A percentile compares a stretch with the other conserved stretches of the same genome.
These are phyloP conservation scores for Quercus cerris DNA, from an alignment of 306 rosid genomes.

Conservation along the genomic window DNA sequence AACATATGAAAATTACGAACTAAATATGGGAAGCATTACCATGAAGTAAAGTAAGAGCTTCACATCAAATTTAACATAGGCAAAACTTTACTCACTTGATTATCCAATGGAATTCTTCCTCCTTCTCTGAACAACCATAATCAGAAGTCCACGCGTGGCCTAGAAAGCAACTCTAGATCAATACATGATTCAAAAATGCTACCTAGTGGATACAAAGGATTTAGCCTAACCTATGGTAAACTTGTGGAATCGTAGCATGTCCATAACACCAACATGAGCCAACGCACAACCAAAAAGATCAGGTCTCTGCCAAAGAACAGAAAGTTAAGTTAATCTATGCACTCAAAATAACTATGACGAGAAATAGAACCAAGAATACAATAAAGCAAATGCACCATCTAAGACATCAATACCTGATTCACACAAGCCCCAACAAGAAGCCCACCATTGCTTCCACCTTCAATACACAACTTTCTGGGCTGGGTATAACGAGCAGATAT, in stretches of 20 bases:
- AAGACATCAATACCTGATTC: constrained; percentile 57
- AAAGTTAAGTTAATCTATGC: background rate
- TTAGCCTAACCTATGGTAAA: constrained; percentile 79
- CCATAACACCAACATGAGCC: constrained; percentile 99
- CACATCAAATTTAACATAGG: background rate
- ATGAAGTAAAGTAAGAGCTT: background rate
- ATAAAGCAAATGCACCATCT: background rate
- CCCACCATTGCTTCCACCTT: constrained; percentile 98
- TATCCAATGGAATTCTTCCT: constrained; percentile 88
- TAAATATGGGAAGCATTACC: background rate
- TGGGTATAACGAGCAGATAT: constrained; percentile 75
- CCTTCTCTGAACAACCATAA: constrained; percentile 86
- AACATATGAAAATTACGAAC: background rate
- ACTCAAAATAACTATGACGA: background rate
- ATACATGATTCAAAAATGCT: background rate
- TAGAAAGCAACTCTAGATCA: constrained; percentile 29
- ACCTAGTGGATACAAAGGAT: constrained; percentile 8
- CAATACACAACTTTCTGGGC: constrained; percentile 79
- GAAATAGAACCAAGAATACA: background rate
- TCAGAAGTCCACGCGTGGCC: constrained; percentile 98
- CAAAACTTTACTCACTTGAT: constrained; percentile 60
- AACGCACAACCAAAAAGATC: constrained; percentile 93
- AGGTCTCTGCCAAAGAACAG: constrained; percentile 60
- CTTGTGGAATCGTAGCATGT: constrained; percentile 94
- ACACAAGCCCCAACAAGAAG: constrained; percentile 93